Conservation (phyloP, 306 rosid species). For the Cucurbita argyrosperma region DNA sequence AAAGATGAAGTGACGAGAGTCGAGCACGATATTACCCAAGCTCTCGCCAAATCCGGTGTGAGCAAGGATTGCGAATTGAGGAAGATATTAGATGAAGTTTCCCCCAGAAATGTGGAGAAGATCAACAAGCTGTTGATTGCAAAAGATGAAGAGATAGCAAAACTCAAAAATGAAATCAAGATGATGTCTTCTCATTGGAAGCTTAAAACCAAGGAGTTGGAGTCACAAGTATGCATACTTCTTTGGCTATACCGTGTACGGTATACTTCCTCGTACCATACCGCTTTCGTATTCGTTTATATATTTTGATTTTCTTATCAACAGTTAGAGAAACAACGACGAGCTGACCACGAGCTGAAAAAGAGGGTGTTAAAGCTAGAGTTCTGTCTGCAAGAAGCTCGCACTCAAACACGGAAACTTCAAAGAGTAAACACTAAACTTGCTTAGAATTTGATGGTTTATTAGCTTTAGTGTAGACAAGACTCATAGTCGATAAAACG, state of each 20-base stretch:
- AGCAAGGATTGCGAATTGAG: conserved; percentile 64
- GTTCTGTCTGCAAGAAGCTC: conserved; percentile 89
- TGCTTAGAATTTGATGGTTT: background rate
- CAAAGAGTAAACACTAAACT: conserved; percentile 50
- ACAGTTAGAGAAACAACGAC: conserved; percentile 92
- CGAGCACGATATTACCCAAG: conserved; percentile 69
- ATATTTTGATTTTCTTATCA: conserved; percentile 11
- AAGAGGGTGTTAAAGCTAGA: conserved; percentile 85
- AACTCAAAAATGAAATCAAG: conserved; percentile 67
- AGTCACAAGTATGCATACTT: conserved; percentile 55
- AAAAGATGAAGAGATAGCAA: conserved; percentile 70
- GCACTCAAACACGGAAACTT: conserved; percentile 84
- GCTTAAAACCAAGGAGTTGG: conserved; percentile 82
- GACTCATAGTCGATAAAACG: background rate
- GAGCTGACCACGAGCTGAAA: conserved; percentile 83
- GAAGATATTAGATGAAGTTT: conserved; percentile 66
- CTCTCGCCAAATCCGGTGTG: conserved; percentile 46
- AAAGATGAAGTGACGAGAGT: conserved; percentile 70
- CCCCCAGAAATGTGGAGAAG: conserved; percentile 70
- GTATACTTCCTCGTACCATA: background rate
- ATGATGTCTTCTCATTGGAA: conserved; percentile 80
- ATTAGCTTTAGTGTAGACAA: background rate
- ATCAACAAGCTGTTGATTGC: conserved; percentile 50
- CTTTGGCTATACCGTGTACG: background rate
- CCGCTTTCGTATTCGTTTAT: background rate